Conservation (phyloP, 768 basidiomycete species). For the Cystofilobasidium bisporidii region DNA sequence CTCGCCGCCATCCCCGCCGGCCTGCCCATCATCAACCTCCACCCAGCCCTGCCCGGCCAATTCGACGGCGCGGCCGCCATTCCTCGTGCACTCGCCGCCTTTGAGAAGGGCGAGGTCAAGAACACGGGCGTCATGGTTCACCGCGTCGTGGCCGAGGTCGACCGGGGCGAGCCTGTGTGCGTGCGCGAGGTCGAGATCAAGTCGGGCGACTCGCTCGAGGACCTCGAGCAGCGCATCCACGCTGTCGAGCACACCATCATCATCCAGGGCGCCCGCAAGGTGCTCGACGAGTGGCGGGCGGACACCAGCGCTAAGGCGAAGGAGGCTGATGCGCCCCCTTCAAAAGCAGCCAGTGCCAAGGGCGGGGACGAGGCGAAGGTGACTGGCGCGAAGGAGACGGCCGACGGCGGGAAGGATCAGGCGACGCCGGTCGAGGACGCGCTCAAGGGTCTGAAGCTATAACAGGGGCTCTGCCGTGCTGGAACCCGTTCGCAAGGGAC, state of each 20-base stretch:
- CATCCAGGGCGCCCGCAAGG: conserved; percentile 67
- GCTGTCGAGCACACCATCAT: conserved; percentile 79
- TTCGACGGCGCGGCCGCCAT: conserved; percentile 94
- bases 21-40: conserved; percentile 88
- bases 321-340: not conserved
- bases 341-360: no score
- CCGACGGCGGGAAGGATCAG: no score
- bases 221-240: conserved; percentile 61
- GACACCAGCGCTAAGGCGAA: not conserved
- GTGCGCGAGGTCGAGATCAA: conserved; percentile 63
- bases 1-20: conserved; percentile 40
- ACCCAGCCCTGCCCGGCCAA: conserved; percentile 89
- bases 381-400: no score
- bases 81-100: conserved; percentile 78
- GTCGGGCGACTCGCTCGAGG: conserved; percentile 61
- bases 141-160: conserved; percentile 82
- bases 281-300: conserved; percentile 46
- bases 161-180: conserved; percentile 77
- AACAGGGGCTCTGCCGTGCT: no score
- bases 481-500: no score
- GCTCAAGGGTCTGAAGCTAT: no score
- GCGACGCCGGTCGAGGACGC: no score
- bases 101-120: conserved; percentile 66
- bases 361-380: no score
- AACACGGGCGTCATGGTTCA: conserved; percentile 87